Conservation (phyloP, 192 early-diverging fungal species). For the Coemansia sp. region DNA sequence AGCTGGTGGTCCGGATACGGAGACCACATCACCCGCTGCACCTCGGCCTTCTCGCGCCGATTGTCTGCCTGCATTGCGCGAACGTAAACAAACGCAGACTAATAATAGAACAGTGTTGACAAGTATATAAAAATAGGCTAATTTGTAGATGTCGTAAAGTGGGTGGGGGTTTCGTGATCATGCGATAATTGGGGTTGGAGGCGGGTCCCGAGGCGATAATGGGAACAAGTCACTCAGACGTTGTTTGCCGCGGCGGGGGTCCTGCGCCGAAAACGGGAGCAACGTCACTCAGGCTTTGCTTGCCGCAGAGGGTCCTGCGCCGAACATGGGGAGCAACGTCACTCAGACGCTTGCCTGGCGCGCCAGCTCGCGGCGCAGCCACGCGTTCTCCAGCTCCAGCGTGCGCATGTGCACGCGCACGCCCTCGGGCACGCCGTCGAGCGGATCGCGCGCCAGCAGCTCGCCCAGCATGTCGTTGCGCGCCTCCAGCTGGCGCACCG, state of each 20-base stretch:
- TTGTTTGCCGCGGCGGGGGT: not conserved
- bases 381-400: conserved; percentile 48
- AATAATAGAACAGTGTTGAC: not conserved
- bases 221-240: not conserved
- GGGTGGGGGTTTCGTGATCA: too few species aligned
- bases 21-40: conserved; percentile 37
- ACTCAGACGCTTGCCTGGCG: too few species aligned
- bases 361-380: conserved; percentile 33
- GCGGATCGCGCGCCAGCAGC: conserved; percentile 17
- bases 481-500: conserved; percentile 24
- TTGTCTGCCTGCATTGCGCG: conserved; percentile 18
- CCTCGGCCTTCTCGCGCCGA: conserved; percentile 10
- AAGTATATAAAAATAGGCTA: too few species aligned
- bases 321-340: too few species aligned
- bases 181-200: not conserved
- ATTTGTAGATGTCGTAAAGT: too few species aligned
- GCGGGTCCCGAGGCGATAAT: not conserved
- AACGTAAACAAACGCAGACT: not conserved
- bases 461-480: conserved; percentile 43
- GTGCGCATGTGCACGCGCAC: conserved; percentile 33
- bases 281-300: too few species aligned
- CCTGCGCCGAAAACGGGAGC: too few species aligned
- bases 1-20: conserved; percentile 48
- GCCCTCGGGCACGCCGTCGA: conserved; percentile 22
- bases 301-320: too few species aligned